A percentile compares a stretch with the other conserved stretches of the same genome.
Conservation (phyloP, 2,329 filamentous ascomycete species). For the Phaeophleospora eucalypticola region DNA sequence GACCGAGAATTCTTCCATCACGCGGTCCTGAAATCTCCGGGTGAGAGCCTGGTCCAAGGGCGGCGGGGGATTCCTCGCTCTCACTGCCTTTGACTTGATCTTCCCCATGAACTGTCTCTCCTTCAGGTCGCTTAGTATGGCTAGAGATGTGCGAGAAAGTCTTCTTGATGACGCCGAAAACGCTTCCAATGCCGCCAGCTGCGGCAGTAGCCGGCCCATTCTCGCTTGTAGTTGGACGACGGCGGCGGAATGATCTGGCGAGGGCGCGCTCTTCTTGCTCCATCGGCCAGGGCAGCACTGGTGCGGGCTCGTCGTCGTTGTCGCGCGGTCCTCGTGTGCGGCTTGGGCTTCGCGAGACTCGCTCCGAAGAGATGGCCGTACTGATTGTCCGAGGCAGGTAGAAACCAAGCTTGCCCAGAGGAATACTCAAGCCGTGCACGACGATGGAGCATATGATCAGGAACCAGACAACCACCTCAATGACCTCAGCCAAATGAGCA, state of each 20-base stretch:
- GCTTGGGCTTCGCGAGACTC: slow-evolving; percentile 26
- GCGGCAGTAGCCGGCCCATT: slow-evolving; percentile 1
- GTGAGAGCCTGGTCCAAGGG: slow-evolving; percentile 2
- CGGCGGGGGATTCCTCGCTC: slow-evolving; percentile 6
- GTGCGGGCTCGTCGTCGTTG: neutral
- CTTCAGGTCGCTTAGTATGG: slow-evolving; percentile 4
- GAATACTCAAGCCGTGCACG: slow-evolving; percentile 78
- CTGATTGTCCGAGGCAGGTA: slow-evolving; percentile 63
- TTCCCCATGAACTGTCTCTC: slow-evolving; percentile 30
- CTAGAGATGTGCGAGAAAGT: slow-evolving; percentile 3
- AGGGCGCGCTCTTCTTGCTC: slow-evolving; percentile 4
- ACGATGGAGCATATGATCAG: slow-evolving; percentile 77
- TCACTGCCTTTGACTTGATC: slow-evolving; percentile 2
- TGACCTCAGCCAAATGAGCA: slow-evolving; percentile 58
- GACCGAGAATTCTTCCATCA: slow-evolving; percentile 18
- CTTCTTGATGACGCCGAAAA: slow-evolving; percentile 1
- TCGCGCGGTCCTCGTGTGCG: slow-evolving; percentile 2
- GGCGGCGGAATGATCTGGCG: slow-evolving; percentile 5
- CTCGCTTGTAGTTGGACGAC: slow-evolving; percentile 12
- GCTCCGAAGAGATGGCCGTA: slow-evolving; percentile 44
- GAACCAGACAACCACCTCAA: slow-evolving; percentile 79
- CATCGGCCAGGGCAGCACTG: neutral
- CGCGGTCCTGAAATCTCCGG: slow-evolving; percentile 18
- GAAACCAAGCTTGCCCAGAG: slow-evolving; percentile 62
- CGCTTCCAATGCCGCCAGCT: neutral